A percentile compares a stretch with the other conserved stretches of the same genome.
These are phyloP conservation scores for Spencermartinsiella europaea DNA, from an alignment of 805 yeast genomes.

Conservation along the genomic window DNA sequence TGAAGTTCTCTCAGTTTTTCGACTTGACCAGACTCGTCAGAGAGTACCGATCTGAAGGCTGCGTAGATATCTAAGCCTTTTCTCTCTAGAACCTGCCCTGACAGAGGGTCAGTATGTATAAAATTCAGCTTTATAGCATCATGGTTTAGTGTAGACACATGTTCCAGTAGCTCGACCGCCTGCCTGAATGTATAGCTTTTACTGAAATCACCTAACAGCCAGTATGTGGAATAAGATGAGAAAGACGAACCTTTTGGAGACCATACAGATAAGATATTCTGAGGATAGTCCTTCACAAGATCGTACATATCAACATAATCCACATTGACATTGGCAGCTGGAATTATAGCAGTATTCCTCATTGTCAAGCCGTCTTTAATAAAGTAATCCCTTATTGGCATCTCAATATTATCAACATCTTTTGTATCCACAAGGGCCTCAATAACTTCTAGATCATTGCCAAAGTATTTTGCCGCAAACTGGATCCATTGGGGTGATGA, in stretches of 20 bases:
- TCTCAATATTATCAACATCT: constrained; percentile 24
- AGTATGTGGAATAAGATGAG: constrained; percentile 32
- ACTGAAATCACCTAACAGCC: constrained; percentile 57
- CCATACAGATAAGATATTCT: constrained; percentile 7
- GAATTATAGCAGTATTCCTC: constrained; percentile 49
- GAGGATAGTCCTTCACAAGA: constrained; percentile 1
- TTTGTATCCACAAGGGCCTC: constrained; percentile 9
- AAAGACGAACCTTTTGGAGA: constrained; percentile 4
- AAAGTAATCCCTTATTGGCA: constrained; percentile 34
- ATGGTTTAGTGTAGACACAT: not conserved
- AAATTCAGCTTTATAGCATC: not conserved
- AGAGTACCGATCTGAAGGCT: too few species aligned
- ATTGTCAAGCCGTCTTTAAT: constrained; percentile 38
- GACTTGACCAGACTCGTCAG: too few species aligned
- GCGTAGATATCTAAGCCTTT: too few species aligned
- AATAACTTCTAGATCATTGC: constrained; percentile 44
- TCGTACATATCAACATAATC: constrained; percentile 27
- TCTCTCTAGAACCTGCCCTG: too few species aligned
- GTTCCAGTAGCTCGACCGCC: constrained; percentile 35
- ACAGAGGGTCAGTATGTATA: too few species aligned
- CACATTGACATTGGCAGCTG: constrained; percentile 38
- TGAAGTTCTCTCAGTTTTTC: too few species aligned
- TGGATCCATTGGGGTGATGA: constrained; percentile 17
- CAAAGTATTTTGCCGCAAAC: constrained; percentile 25
- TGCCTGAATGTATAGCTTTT: constrained; percentile 39